Evolutionary conservation across 345 rosid species (phyloP).

Genomic region (Cochlearia excelsa): DNA sequence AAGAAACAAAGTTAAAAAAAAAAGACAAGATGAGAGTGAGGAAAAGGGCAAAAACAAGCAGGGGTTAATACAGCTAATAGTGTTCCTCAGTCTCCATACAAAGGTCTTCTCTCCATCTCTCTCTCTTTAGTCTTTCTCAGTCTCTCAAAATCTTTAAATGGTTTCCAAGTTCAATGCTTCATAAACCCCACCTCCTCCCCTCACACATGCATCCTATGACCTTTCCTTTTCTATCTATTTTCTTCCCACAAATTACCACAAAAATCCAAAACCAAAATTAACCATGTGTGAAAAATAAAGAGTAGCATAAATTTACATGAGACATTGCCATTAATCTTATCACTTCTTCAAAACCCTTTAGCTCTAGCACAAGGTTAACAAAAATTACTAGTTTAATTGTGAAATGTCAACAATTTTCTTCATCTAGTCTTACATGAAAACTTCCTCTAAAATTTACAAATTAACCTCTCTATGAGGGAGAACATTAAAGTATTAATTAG

Average conservation of each 20-base stretch:
- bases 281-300: too few relatives aligned
- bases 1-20: neutral
- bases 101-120: neutral
- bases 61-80: constrained; percentile 34
- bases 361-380: too few relatives aligned
- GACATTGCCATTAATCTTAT: neutral
- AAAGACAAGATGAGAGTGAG: constrained; percentile 11
- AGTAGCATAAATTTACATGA: neutral
- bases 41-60: constrained; percentile 27
- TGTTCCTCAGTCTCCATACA: constrained; percentile 28
- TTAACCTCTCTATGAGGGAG: neutral
- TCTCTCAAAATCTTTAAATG: neutral
- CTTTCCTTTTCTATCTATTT: neutral
- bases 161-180: neutral
- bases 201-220: neutral
- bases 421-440: too few relatives aligned
- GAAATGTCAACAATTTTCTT: too few relatives aligned
- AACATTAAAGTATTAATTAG: too few relatives aligned
- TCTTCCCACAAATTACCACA: neutral
- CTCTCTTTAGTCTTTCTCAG: neutral
- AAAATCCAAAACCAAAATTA: neutral
- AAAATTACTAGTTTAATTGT: too few relatives aligned
- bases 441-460: neutral
- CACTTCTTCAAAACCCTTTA: too few relatives aligned
- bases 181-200: neutral